Percentiles rank a stretch among this genome's conserved stretches.
Evolutionary conservation across 768 basidiomycete genomes (phyloP).

Genomic region (Lactifluus piperatus): DNA sequence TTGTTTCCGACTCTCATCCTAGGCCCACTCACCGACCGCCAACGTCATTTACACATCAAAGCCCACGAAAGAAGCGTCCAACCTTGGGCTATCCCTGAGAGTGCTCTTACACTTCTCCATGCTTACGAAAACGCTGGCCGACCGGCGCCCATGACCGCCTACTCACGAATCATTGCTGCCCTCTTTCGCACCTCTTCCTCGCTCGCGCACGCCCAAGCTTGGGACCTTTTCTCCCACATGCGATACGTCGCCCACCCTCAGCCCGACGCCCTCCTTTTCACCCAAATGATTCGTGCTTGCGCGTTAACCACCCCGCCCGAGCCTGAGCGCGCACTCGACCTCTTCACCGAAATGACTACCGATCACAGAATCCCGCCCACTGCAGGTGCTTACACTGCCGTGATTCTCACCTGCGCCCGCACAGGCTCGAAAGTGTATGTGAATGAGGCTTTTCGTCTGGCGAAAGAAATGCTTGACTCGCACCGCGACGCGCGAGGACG

Average conservation of each 20-base stretch:
- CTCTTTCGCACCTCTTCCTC: constrained; percentile 41
- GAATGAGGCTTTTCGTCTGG: constrained; percentile 74
- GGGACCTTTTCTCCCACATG: constrained; percentile 95
- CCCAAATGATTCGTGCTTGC: constrained; percentile 83
- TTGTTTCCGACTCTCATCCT: constrained; percentile 11
- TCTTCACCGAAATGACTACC: constrained; percentile 87
- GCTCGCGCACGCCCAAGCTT: constrained; percentile 64
- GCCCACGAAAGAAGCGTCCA: constrained; percentile 48
- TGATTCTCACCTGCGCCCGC: constrained; percentile 73
- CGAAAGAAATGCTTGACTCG: constrained; percentile 79
- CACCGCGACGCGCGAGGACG: constrained; percentile 56
- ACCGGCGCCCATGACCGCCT: constrained; percentile 65
- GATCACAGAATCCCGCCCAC: constrained; percentile 59
- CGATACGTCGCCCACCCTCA: constrained; percentile 86
- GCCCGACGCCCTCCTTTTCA: constrained; percentile 66
- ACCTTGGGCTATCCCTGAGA: constrained; percentile 41
- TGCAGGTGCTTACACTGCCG: constrained; percentile 64
- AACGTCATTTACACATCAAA: constrained; percentile 67
- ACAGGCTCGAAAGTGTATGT: constrained; percentile 56
- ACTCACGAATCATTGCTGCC: constrained; percentile 56
- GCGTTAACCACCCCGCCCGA: constrained; percentile 57
- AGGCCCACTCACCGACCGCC: constrained; percentile 38
- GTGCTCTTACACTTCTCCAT: constrained; percentile 62
- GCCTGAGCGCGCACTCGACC: constrained; percentile 85
- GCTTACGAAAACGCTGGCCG: constrained; percentile 55